phyloP scores from a whole-genome alignment of 768 basidiomycete genomes.

The Leccinellum luteum region DNA sequence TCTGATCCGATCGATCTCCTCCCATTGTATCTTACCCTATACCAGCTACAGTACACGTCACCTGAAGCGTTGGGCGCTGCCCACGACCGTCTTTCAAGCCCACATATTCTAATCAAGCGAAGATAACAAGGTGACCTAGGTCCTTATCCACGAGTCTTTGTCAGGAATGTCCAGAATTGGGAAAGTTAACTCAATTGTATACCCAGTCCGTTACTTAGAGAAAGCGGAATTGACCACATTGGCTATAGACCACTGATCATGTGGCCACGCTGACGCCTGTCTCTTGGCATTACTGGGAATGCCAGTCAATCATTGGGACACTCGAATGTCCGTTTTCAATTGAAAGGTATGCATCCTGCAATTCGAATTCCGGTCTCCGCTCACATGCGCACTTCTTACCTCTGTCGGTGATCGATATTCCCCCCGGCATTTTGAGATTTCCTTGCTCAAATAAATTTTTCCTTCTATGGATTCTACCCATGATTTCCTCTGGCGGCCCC shows the following conservation, averaged over 20 bases:
- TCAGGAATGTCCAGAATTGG: neutral
- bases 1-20: constrained; percentile 22
- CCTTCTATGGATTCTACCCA: neutral
- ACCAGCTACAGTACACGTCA: constrained; percentile 11
- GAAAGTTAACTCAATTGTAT: neutral
- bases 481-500: neutral
- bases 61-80: neutral
- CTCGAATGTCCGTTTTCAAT: neutral
- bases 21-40: constrained; percentile 10
- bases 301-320: neutral
- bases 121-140: constrained; percentile 25
- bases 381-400: neutral
- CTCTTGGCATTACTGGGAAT: constrained; percentile 5
- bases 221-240: constrained; percentile 1
- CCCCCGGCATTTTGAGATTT: neutral
- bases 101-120: constrained; percentile 5
- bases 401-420: neutral
- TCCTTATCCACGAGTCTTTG: constrained; percentile 16
- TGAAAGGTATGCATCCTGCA: neutral
- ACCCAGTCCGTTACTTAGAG: neutral
- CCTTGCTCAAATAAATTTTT: neutral
- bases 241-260: constrained; percentile 3
- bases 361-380: neutral
- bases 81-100: neutral
- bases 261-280: neutral